Conservation (phyloP, 768 basidiomycete species). For the Mycena sanguinolenta region DNA sequence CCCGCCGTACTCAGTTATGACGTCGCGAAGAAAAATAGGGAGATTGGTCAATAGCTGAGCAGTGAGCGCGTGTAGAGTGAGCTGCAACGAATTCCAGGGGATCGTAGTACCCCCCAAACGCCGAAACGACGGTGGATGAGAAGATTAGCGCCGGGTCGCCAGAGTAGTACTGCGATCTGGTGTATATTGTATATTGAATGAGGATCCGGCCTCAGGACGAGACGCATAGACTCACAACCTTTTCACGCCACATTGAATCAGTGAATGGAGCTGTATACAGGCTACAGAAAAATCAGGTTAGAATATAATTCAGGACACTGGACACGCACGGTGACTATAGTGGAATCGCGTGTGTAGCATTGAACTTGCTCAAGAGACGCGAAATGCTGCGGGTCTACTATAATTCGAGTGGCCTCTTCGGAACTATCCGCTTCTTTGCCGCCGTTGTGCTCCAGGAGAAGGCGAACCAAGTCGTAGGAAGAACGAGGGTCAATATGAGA, state of each 20-base stretch:
- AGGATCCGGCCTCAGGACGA: background rate
- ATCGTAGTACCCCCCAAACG: background rate
- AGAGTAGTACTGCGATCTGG: background rate
- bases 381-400: background rate
- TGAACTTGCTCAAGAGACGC: background rate
- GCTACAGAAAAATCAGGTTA: background rate
- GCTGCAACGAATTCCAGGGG: background rate
- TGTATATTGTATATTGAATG: background rate
- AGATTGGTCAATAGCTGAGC: background rate
- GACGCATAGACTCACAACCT: background rate
- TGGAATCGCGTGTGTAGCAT: background rate
- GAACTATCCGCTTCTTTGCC: background rate
- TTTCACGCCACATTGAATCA: background rate
- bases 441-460: background rate
- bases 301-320: no score
- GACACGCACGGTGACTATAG: background rate
- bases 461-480: background rate
- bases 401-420: background rate
- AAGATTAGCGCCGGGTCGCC: no score
- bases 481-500: background rate
- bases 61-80: background rate
- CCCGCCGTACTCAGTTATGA: background rate
- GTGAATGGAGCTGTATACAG: conserved; percentile 9
- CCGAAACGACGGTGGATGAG: background rate
- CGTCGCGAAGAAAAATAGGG: background rate